These are phyloP conservation scores for Micractinium sp. DNA, from an alignment of 139 green algal genomes.

Conservation along the genomic window DNA sequence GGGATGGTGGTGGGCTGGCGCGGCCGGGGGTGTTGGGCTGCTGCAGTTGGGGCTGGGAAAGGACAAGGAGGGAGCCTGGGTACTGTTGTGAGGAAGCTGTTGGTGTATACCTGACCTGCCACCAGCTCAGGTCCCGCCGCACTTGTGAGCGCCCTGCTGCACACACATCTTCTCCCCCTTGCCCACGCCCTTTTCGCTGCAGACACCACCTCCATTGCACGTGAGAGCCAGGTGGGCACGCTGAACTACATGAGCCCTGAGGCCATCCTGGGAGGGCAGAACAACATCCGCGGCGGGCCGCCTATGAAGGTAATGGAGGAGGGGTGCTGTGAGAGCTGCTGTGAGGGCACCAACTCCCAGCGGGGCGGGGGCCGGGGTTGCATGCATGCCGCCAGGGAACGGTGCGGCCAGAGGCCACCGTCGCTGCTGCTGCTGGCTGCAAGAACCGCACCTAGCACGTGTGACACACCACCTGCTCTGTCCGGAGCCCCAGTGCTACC, in stretches of 20 bases:
- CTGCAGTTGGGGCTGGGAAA: background rate
- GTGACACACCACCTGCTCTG: background rate
- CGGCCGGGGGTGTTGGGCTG: too few species aligned
- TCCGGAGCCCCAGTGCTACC: background rate
- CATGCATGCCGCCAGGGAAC: background rate
- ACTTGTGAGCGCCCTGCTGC: too few species aligned
- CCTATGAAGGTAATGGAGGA: constrained; percentile 67
- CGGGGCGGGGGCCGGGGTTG: background rate
- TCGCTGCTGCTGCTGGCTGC: background rate
- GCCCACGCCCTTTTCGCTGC: background rate
- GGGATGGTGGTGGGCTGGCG: background rate
- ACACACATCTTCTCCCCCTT: too few species aligned
- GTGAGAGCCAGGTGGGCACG: constrained; percentile 93
- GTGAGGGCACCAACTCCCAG: background rate
- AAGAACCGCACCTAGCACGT: too few species aligned
- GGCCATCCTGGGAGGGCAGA: constrained; percentile 86
- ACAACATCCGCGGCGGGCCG: constrained; percentile 74
- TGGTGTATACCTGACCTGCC: too few species aligned
- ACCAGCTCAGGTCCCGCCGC: too few species aligned
- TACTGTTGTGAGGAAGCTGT: too few species aligned
- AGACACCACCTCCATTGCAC: constrained; percentile 93
- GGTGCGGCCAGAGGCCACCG: background rate
- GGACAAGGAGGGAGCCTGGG: too few species aligned
- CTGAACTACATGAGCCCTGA: constrained; percentile 99
- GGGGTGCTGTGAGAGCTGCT: background rate